Evolutionary conservation across 1,284 basidiomycete species (phyloP).

Genomic region (Serendipita sp.): DNA sequence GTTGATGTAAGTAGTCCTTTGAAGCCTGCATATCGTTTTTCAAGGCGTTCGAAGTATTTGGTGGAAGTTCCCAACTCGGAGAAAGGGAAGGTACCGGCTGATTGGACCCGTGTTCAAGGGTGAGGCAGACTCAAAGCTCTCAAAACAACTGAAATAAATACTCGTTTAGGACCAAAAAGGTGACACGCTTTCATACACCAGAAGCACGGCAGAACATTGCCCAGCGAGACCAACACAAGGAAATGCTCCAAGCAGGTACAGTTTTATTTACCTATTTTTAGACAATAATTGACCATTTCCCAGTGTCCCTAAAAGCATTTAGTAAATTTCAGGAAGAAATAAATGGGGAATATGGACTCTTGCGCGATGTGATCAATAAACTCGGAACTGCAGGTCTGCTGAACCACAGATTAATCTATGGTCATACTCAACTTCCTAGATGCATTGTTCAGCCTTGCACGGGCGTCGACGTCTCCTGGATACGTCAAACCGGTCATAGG

Average conservation of each 20-base stretch:
- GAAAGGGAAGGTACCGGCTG: conserved; percentile 57
- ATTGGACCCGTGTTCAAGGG: conserved; percentile 72
- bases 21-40: background rate
- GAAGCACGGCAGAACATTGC: conserved; percentile 50
- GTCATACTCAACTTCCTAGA: conserved; percentile 25
- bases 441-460: conserved; percentile 59
- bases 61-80: conserved; percentile 66
- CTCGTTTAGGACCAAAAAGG: conserved; percentile 49
- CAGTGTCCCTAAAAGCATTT: conserved; percentile 30
- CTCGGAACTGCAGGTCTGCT: conserved; percentile 48
- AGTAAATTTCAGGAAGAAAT: conserved; percentile 40
- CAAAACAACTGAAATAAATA: conserved; percentile 10
- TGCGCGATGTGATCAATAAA: conserved; percentile 63
- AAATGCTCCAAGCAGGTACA: conserved; percentile 50
- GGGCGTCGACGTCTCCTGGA: conserved; percentile 55
- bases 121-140: conserved; percentile 20
- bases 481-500: conserved; percentile 58
- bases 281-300: background rate
- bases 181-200: conserved; percentile 74
- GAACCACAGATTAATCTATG: background rate
- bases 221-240: conserved; percentile 64
- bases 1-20: conserved; percentile 43
- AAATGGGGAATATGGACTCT: conserved; percentile 46
- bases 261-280: conserved; percentile 28
- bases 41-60: conserved; percentile 37